Base-by-base conservation (phyloP, 1,139 yeast species). In the Suhomyces bribrorum region DNA sequence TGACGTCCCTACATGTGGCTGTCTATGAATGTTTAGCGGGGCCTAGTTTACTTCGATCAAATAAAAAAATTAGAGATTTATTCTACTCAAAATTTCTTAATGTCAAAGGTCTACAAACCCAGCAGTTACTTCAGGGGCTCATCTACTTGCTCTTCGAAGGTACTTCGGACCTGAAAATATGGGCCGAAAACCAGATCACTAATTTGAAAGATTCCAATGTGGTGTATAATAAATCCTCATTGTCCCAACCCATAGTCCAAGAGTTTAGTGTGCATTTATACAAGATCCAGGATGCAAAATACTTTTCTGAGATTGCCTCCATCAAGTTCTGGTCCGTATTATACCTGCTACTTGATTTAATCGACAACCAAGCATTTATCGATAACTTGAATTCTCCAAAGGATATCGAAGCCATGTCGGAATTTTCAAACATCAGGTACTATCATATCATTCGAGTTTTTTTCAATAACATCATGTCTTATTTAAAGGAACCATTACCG, bases 141-240 rank as follows among this genome's bases (percentile, higher is more conserved):
- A 56, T 83, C 2, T 79, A 65, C 52, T 64, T 79, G 24, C 50
- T 77, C 38, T 75, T 80, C 42, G 81, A 77, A 38, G 86, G 83
- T 0, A 57, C 65, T n/a, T 50, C 54, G 0, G 62, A 57, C 5
- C 75, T 76, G 44, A 62, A 65, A 30, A 44, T 50, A 3, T 81
- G 83, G 82, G 74, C 83, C 2, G 46, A 27, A 27, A 46, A 29
- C 33, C n/a, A 32, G 35, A 13, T 38, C 13, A 33, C 36, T 5
- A 48, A 16, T 3, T 28, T 42, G 14, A 24, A 29, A 8, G 23
- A 29, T 2, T 15, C 28, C 5, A 8, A 14, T 7, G 16, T 23
- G 24, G 25, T 36, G 2, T 27, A 33, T 18, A 31, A 36, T 5
- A 29, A 52, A 7, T 40, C 41, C 2, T 48, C 53, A 5, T 43